These are phyloP conservation scores for Salvia hispanica DNA, from an alignment of 257 asterid species.

Conservation along the genomic window DNA sequence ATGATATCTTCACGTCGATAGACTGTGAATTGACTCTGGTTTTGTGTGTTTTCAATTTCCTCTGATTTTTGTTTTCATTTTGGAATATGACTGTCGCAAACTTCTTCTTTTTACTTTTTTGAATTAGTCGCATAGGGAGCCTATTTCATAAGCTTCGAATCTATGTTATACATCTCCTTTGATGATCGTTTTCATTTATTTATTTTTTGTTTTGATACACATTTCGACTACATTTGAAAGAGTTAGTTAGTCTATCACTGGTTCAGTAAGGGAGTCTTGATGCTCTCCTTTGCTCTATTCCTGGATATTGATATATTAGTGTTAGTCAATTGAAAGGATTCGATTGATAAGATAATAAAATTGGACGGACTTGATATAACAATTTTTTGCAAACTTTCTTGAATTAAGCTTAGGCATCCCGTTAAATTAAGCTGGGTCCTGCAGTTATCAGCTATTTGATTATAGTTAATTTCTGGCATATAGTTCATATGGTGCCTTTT, in stretches of 20 bases:
- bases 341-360: not conserved
- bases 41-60: not conserved
- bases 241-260: slow-evolving; percentile 12
- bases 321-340: not conserved
- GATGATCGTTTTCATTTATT: not conserved
- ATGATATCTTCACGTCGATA: slow-evolving; percentile 3
- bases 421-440: slow-evolving; percentile 15
- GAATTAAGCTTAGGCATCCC: not conserved
- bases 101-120: not conserved
- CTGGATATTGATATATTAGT: not conserved
- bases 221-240: not conserved
- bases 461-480: slow-evolving; percentile 1
- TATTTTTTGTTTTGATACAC: not conserved
- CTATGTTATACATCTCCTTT: not conserved
- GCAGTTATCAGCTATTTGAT: slow-evolving; percentile 12
- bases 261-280: slow-evolving; percentile 11
- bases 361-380: not conserved
- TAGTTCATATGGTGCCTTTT: slow-evolving; percentile 16
- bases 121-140: not conserved
- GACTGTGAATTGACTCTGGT: slow-evolving; percentile 8
- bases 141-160: not conserved
- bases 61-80: not conserved
- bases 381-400: not conserved
- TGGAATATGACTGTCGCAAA: not conserved
- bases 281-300: slow-evolving; percentile 5